Base-by-base conservation (phyloP, 768 basidiomycete species). In the Auricularia cornea region DNA sequence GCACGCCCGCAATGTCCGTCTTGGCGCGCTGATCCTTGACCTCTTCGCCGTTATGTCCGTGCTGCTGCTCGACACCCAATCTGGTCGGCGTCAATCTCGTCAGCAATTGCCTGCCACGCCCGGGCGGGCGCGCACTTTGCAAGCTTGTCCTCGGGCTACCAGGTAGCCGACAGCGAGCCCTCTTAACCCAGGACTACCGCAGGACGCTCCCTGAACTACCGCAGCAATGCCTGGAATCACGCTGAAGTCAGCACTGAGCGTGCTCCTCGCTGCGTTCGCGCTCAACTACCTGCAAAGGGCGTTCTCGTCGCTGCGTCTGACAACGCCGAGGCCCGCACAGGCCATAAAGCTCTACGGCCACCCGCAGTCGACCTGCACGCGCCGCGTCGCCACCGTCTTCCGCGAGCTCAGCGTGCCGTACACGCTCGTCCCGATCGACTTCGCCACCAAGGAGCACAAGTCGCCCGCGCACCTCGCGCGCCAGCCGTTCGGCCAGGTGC, bases 401-500 rank as follows among this genome's bases (percentile, higher is more conserved):
- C 77, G 79, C 64, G 87, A 89, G 72, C 83, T 83, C 68, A 67
- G 77, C 1, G 76, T 88, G 3, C 80, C 84, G 0, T 88, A 82
- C 70, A 80, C 83, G 65, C 66, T 86, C 60, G 64, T 80, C 51
- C 12, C 59, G 4, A 60, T 88, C 66, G 74, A 86, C 67, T 60
- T 84, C 28, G 1, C 59, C 51, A 78, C 79, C 60, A 66, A 66
- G 18, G 77, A 80, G 67, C 83, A 86, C 41, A 86, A 84, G 70
- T 3, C 70, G 0, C 68, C 80, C 0, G 79, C 68, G 10, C 82
- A 73, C 74, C 28, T 79, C 20, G 68, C 44, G 32, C 73, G 77
- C 59, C 86, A 91, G 67, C 89, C 89, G 0, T 88, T 87, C 67
- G 84, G 84, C 26, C 82, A 84, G 66, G 76, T 86, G 31, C 85